A percentile compares a stretch with the other conserved stretches of the same genome.
phyloP scores from a whole-genome alignment of 2,329 filamentous ascomycete genomes.

The Fusarium torreyae region DNA sequence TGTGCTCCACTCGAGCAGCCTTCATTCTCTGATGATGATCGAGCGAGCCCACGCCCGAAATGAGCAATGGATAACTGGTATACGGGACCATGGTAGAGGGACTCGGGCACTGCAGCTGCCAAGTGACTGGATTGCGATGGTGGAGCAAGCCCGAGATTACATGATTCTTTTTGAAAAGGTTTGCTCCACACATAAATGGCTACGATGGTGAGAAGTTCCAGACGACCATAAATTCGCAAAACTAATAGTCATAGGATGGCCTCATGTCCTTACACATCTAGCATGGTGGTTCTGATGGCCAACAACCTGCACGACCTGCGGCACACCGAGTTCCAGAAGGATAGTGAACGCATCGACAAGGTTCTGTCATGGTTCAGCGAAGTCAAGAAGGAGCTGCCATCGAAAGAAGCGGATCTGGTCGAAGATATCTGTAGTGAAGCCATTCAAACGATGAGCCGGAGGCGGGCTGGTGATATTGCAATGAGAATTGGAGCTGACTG shows the following conservation, averaged over 20 bases:
- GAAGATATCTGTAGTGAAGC: neutral
- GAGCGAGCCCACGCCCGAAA: conserved; percentile 10
- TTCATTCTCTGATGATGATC: conserved; percentile 6
- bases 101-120: neutral
- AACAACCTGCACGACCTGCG: conserved; percentile 2
- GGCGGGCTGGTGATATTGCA: neutral
- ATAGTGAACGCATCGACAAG: neutral
- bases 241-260: neutral
- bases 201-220: neutral
- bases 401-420: neutral
- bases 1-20: conserved; percentile 2
- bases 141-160: conserved; percentile 9
- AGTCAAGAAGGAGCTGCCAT: neutral
- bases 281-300: conserved; percentile 7
- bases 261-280: conserved; percentile 9
- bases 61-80: neutral
- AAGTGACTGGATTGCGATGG: conserved; percentile 1
- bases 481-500: neutral
- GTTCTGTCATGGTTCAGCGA: neutral
- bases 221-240: accelerated
- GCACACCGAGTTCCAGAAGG: neutral
- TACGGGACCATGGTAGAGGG: conserved; percentile 6
- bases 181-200: neutral
- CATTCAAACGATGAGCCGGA: conserved; percentile 3
- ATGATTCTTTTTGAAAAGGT: conserved; percentile 11